Base-by-base conservation (phyloP, 768 basidiomycete genomes). In the Hericium alpestre region DNA sequence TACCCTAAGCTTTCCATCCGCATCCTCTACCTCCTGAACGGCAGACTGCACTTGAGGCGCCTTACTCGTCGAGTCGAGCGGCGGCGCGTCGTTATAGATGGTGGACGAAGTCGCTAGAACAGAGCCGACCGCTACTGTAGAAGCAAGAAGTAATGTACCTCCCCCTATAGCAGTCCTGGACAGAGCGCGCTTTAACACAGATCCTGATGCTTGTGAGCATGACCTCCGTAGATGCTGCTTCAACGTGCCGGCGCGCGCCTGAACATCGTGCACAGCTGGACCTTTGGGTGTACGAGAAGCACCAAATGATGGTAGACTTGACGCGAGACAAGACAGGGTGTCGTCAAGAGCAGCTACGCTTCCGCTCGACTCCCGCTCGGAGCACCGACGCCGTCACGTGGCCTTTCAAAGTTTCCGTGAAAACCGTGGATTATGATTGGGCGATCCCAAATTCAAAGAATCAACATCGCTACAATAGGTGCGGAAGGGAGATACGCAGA, bases 21-120 rank as follows among this genome's bases (percentile, higher is more conserved):
- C 51, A 87, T 32, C 46, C 13, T 37, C 15, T 23, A 18, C 53
- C 40, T 50, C 49, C 18, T 25, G 18, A 58, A 59, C 37, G 52
- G 51, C 25, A 53, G 54, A 23, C 16, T 3, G 9, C 43, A 15
- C 43, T 20, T n/a, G n/a, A n/a, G 20, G 6, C 43, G n/a, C n/a
- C 43, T 46, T 46, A 8, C 20, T 20, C 43, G 20, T 20, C 43
- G 43, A 2, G 16, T 18, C 43, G 43, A 8, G 47, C 7, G 61
- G 37, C 16, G 58, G 51, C 18, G 69, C 62, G 60, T 77, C 76
- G 53, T 71, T 76, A 57, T 74, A 65, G 12, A 75, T 64, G 10
- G 46, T 51, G 18, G 57, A 53, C 3, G 56, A 54, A 2, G 22
- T 43, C 16, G 52, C 51, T 54, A 55, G 48, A 16, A 51, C 57